Base-by-base conservation (phyloP, 148 eudicot species). In the Rhododendron ferrugineum region DNA sequence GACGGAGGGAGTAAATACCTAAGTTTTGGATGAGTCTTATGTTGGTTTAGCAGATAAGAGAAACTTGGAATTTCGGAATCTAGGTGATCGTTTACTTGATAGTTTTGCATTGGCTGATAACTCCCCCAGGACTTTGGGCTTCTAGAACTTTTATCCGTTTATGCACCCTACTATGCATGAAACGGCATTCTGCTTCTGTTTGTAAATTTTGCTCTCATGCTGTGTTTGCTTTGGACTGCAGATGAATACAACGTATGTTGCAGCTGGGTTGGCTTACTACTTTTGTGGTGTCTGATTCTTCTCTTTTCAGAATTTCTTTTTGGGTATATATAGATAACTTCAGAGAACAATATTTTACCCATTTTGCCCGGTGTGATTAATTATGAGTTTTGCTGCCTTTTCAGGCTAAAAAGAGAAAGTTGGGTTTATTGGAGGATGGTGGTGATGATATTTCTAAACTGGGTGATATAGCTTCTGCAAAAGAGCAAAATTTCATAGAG, bases 371-470 rank as follows among this genome's bases (percentile, higher is more conserved):
- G 3, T 52, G 26, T 36, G 13, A 50, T 76, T 56, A 26, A 22
- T 37, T 14, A 22, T 15, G 62, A 68, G 30, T n/a, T 50, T 9
- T 26, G 52, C 16, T 58, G 8, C 34, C 37, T 86, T 49, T 80
- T 56, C 86, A 95, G 99, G 96, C 99, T 74, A 85, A 86, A 81
- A 92, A 92, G 90, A 91, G 98, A 87, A 97, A 97, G 92, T 79
- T 93, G 79, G 99, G 98, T 36, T 36, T 94, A 46, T 85, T 90
- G 54, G 98, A 92, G 47, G 91, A 89, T 82, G 94, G 30, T 14
- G 37, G 89, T 85, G 90, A 90, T 85, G 90, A 91, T 44, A 86
- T 82, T 26, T 70, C 87, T 9, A 84, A 74, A 76, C 68, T 87
- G 82, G 94, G 79, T 23, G 89, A 87, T 56, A 74, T 36, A 50